These are phyloP conservation scores for Emydomyces testavorans DNA, from an alignment of 2,329 filamentous ascomycete genomes.

Conservation along the genomic window DNA sequence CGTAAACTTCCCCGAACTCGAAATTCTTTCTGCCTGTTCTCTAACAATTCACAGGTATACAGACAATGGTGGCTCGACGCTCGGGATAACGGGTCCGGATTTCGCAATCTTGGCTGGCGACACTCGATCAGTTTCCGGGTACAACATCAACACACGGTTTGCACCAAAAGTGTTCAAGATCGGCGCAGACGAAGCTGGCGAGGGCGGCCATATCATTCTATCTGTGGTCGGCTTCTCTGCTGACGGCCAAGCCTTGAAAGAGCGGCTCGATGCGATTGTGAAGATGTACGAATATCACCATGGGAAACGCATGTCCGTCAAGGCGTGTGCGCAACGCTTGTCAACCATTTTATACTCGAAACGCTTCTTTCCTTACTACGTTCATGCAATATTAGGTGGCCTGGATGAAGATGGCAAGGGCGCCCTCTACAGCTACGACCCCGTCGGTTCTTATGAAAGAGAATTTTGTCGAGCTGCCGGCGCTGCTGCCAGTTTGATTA, in stretches of 20 bases:
- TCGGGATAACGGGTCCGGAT: conserved; percentile 85
- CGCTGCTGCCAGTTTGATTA: conserved; percentile 86
- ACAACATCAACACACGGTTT: conserved; percentile 97
- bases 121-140: conserved; percentile 88
- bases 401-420: conserved; percentile 90
- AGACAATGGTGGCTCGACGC: conserved; percentile 92
- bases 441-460: conserved; percentile 92
- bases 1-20: conserved; percentile 46
- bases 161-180: conserved; percentile 95
- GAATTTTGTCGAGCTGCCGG: conserved; percentile 92
- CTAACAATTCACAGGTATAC: conserved; percentile 51
- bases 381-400: conserved; percentile 84
- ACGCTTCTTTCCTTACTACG: conserved; percentile 98
- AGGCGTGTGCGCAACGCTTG: conserved; percentile 86
- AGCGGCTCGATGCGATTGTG: conserved; percentile 84
- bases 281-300: conserved; percentile 99
- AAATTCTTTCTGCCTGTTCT: not conserved
- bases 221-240: conserved; percentile 94
- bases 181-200: conserved; percentile 75
- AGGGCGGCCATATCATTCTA: conserved; percentile 74
- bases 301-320: conserved; percentile 88
- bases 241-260: conserved; percentile 85
- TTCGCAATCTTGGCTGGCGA: conserved; percentile 97
- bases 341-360: conserved; percentile 94
- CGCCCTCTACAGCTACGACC: conserved; percentile 93